These are phyloP conservation scores for Dioscorea zingiberensis DNA, from an alignment of 106 monocot genomes.

Conservation along the genomic window DNA sequence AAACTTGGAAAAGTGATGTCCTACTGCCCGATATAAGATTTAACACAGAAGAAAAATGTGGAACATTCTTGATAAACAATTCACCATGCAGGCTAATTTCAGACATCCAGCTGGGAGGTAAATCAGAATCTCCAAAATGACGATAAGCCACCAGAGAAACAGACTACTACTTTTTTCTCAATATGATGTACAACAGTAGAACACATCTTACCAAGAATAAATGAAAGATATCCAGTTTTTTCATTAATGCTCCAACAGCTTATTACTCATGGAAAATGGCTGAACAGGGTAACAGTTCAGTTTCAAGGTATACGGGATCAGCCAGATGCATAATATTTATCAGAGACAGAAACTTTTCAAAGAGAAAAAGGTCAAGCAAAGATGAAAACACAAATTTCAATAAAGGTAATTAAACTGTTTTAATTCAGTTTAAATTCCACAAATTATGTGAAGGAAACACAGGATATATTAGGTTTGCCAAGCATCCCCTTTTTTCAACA, in stretches of 20 bases:
- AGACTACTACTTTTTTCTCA: background rate
- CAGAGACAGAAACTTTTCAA: background rate
- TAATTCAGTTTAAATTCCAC: background rate
- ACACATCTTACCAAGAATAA: background rate
- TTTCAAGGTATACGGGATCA: too few species aligned
- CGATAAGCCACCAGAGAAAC: background rate
- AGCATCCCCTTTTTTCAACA: too few species aligned
- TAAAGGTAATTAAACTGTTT: background rate
- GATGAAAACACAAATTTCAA: background rate
- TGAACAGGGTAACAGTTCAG: too few species aligned
- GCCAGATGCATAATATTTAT: background rate
- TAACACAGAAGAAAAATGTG: background rate
- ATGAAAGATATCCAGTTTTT: background rate
- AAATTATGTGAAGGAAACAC: background rate
- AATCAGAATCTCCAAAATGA: too few species aligned
- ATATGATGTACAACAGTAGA: too few species aligned
- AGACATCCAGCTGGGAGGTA: background rate
- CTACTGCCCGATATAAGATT: background rate
- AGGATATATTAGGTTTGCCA: too few species aligned
- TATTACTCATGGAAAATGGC: background rate
- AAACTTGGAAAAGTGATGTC: background rate
- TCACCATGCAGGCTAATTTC: background rate
- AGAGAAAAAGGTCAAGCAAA: background rate
- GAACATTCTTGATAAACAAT: background rate
- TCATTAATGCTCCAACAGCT: background rate